A percentile compares a stretch with the other conserved stretches of the same genome.
phyloP scores from a whole-genome alignment of 2,329 filamentous ascomycete species.

The Byssothecium circinans region DNA sequence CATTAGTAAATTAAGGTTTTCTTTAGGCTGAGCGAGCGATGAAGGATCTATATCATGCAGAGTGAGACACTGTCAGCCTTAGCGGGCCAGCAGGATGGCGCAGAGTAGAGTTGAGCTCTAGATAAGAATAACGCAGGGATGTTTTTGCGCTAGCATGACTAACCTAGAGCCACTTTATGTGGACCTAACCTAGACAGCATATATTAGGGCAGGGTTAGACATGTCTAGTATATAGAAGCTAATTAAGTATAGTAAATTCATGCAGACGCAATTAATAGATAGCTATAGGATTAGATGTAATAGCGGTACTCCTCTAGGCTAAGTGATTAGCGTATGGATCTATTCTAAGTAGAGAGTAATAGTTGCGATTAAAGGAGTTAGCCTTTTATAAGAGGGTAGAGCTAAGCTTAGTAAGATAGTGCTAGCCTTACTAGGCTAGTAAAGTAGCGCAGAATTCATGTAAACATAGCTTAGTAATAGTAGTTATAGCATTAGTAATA shows the following conservation, averaged over 20 bases:
- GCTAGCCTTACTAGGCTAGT: constrained; percentile 8
- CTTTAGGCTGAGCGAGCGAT: constrained; percentile 11
- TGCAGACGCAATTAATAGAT: constrained; percentile 12
- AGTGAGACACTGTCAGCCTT: constrained; percentile 12
- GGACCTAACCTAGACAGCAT: constrained; percentile 11
- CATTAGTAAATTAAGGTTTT: too few relatives aligned
- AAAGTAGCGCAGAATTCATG: constrained; percentile 10
- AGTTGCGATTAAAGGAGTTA: constrained; percentile 8
- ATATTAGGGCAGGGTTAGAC: constrained; percentile 9
- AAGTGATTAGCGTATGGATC: constrained; percentile 9
- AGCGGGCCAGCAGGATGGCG: constrained; percentile 9
- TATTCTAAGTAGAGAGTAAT: constrained; percentile 9
- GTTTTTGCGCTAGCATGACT: constrained; percentile 12
- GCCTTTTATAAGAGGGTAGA: constrained; percentile 11
- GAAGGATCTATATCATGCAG: constrained; percentile 10
- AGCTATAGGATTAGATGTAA: constrained; percentile 11
- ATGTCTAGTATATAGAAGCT: constrained; percentile 11
- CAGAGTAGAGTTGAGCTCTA: constrained; percentile 9
- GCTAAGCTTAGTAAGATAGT: constrained; percentile 9
- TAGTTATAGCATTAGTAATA: constrained; percentile 8
- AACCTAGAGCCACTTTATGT: constrained; percentile 8
- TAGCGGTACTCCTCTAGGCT: constrained; percentile 9
- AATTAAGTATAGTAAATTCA: constrained; percentile 8
- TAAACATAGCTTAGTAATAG: constrained; percentile 9
- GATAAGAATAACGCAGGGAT: constrained; percentile 11